Evolutionary conservation across 1,284 basidiomycete species (phyloP), one percentile per base, ranked within the genome.

Genomic region (Spongispora temasekensis): DNA sequence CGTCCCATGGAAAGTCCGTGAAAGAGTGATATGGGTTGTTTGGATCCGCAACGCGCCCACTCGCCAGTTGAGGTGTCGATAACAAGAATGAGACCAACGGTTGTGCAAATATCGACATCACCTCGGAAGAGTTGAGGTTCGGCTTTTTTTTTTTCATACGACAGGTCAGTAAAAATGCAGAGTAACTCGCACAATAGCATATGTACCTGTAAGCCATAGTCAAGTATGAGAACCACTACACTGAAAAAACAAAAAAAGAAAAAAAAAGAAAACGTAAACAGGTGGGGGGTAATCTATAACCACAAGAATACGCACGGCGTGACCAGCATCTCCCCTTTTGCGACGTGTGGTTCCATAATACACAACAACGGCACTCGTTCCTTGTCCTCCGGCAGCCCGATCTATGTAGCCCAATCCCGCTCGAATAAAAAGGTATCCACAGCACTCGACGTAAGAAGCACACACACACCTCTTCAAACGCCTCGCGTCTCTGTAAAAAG

Each of bases 211-310:
- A 91, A 73, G 1, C 82, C 85, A 48, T 84, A 85, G 72, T 94
- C 91, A 2, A 91, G 81, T 30, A 93, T 86, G 13, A 95, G 81
- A 5, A 94, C 90, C 19, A 95, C 89, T 0, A 95, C 89, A 5
- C 92, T 94, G 66, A 13, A 7, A 40, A 28, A 30, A 50, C 25
- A 17, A 50, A 4, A 13, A 6, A 15, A 8, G 15, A 34, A 15
- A 8, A 8, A n/a, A 44, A 7, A 44, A 44, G 12, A 27, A 44
- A 46, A 46, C 19, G 15, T 7, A 46, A 19, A 17, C 8, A 25
- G n/a, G 8, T 34, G 32, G 15, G 32, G 15, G 15, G 7, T 8
- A 34, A 30, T 13, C 17, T 2, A 48, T n/a, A n/a, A n/a, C n/a
- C n/a, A n/a, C n/a, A n/a, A n/a, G n/a, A 42, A 35, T 9, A 78